Base-by-base conservation (phyloP, 345 rosid species). In the Tarenaya hassleriana region DNA sequence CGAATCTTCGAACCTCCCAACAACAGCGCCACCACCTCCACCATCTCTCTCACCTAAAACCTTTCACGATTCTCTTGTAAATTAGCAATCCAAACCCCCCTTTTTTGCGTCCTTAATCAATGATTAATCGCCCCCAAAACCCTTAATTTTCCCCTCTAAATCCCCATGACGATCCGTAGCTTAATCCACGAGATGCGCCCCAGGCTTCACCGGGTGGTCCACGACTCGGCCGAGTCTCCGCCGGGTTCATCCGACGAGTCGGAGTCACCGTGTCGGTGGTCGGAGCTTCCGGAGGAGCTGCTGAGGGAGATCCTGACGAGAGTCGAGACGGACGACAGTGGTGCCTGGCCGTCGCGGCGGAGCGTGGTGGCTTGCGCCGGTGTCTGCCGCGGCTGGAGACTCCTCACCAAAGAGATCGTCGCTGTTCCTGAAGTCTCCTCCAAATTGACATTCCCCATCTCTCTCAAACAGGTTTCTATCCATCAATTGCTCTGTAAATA, bases 291-390 rank as follows among this genome's bases (percentile, higher is more conserved):
- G 0, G 87, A 56, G 10, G 98, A 91, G 77, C 69, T 91, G 8
- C 47, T 91, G 29, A 69, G 88, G 21, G 98, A 84, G 45, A 76
- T 84, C 20, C 66, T 91, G 12, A 57, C 60, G 29, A 79, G 70
- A 61, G 75, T 87, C 21, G 96, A 87, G 74, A 64, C 75, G 20
- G 64, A 78, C 1, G 95, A 87, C 56, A 66, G 48, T 48, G 55
- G 67, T 14, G 48, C 61, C 17, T 91, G 96, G 96, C 98, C 96
- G 0, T 52, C 67, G 1, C 74, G 95, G 34, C 77, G 63, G 60
- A 73, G 52, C 53, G 95, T 87, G 20, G 96, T 87, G 33, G 91
- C 87, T 58, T 84, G 94, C 46, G 92, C 89, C 18, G 81, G 92
- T 1, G 96, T 91, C 3, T 91, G 98, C 49, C 73, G 80, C 52